Evolutionary conservation across 163 green algal species (phyloP), one percentile per base, ranked within the genome.

Genomic region (Chlorella variabilis): DNA sequence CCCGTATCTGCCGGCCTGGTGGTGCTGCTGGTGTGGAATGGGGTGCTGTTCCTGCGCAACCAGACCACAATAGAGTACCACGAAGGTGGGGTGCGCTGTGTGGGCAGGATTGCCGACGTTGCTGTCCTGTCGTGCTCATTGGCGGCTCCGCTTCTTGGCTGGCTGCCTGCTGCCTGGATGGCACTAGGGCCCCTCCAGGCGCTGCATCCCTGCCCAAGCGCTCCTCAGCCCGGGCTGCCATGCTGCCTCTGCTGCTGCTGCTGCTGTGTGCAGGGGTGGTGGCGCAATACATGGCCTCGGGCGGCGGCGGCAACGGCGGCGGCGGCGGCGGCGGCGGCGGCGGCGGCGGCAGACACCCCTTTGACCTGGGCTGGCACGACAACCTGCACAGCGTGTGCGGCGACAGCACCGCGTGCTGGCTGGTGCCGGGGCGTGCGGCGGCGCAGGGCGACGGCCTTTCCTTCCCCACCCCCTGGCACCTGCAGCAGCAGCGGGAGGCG

Each of bases 1-100:
- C 90, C 91, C 1, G 83, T 95, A 0, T 83, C 74, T 3, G 76
- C 95, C 9, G 91, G 84, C 3, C 77, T 96, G 61, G 49, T 88
- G 29, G 87, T 93, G 88, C 87, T 98, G 73, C 86, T 96, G 41
- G 71, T 63, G 33, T 98, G 93, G 93, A 94, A 97, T 56, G 42
- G 87, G 38, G 87, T 89, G 42, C 88, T 96, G 45, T 61, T 92
- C 3, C 34, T 80, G 13, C 58, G 62, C 23, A 97, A 97, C 90
- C 91, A 92, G 70, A 98, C 93, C 0, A 97, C 94, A 3, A 96
- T 98, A 51, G 94, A 98, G 70, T 91, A 93, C 84, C 89, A 96
- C 71, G 94, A 98, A 84, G 93, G 80, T 48, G 71, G 0, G 11
- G 45, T 15, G 45, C n/a, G n/a, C n/a, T n/a, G n/a, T n/a, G n/a